These are phyloP conservation scores for Pyronema omphalodes DNA, from an alignment of 495 filamentous ascomycete species.

Conservation along the genomic window DNA sequence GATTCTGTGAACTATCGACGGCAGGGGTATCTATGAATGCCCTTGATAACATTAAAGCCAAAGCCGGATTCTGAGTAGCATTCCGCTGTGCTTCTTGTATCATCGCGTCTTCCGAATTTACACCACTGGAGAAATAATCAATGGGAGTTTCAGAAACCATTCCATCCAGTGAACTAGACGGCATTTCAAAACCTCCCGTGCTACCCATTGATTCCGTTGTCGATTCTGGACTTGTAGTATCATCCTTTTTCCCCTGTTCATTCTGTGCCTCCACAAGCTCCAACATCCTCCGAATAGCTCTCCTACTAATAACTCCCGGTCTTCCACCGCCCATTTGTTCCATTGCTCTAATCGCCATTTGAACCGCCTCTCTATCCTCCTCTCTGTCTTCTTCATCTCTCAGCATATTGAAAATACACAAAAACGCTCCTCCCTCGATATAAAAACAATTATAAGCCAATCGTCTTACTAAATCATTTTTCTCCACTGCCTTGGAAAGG, in stretches of 20 bases:
- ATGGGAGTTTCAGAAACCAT: neutral
- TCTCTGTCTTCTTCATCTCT: neutral
- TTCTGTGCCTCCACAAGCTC: neutral
- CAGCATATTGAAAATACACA: constrained; percentile 4
- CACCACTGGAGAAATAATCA: neutral
- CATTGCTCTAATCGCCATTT: neutral
- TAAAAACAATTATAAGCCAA: constrained; percentile 1
- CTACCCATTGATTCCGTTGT: neutral
- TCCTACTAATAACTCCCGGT: neutral
- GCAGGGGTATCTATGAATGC: too few relatives aligned
- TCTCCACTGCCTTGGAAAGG: neutral
- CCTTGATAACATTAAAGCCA: too few relatives aligned
- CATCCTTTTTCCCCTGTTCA: neutral
- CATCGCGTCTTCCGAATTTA: neutral
- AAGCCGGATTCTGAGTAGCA: neutral
- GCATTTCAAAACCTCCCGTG: neutral
- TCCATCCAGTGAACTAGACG: neutral
- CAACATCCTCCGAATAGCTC: constrained; percentile 1
- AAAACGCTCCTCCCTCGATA: constrained; percentile 1
- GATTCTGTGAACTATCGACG: too few relatives aligned
- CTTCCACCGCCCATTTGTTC: neutral
- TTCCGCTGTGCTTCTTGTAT: neutral
- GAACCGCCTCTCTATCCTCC: neutral
- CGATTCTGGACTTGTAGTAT: neutral
- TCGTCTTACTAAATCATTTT: neutral